Evolutionary conservation across 2,329 filamentous ascomycete genomes (phyloP).

Genomic region (Aspergillus fijiensis): DNA sequence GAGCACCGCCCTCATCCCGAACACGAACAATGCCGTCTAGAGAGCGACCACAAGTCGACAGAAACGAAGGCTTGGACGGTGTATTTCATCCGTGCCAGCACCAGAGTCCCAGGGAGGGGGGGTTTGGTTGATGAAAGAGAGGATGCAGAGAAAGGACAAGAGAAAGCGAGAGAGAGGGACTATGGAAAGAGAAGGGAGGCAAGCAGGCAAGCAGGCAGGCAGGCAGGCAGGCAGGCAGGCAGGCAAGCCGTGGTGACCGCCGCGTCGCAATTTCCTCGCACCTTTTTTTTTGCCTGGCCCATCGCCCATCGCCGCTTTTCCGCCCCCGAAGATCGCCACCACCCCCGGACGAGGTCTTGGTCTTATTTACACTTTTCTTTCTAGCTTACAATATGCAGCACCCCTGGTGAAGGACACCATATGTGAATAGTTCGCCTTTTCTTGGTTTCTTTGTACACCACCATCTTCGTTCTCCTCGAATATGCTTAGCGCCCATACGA

Average conservation of each 20-base stretch:
- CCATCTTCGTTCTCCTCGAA: background rate
- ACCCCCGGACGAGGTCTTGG: no score
- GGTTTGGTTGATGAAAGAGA: background rate
- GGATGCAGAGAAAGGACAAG: background rate
- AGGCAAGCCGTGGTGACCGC: constrained; percentile 7
- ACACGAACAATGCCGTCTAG: constrained; percentile 19
- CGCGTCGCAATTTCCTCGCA: constrained; percentile 11
- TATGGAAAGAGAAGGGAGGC: constrained; percentile 3
- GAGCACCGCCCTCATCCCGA: constrained; percentile 37
- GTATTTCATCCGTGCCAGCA: constrained; percentile 13
- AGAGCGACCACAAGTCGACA: constrained; percentile 15
- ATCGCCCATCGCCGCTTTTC: background rate
- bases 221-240: constrained; percentile 3
- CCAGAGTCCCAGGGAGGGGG: constrained; percentile 3
- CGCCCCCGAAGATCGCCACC: constrained; percentile 1
- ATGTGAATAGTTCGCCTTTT: background rate
- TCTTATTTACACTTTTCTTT: constrained; percentile 14
- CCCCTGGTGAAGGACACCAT: background rate
- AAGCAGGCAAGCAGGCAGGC: constrained; percentile 2
- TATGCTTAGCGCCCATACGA: background rate
- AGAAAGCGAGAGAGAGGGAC: background rate
- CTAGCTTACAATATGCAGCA: constrained; percentile 22
- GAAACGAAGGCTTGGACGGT: background rate
- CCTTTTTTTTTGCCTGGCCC: constrained; percentile 2
- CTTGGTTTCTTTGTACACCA: background rate